These are phyloP conservation scores for Cymbopogon flexuosus DNA, from an alignment of 202 grass and related monocot genomes.

Conservation along the genomic window DNA sequence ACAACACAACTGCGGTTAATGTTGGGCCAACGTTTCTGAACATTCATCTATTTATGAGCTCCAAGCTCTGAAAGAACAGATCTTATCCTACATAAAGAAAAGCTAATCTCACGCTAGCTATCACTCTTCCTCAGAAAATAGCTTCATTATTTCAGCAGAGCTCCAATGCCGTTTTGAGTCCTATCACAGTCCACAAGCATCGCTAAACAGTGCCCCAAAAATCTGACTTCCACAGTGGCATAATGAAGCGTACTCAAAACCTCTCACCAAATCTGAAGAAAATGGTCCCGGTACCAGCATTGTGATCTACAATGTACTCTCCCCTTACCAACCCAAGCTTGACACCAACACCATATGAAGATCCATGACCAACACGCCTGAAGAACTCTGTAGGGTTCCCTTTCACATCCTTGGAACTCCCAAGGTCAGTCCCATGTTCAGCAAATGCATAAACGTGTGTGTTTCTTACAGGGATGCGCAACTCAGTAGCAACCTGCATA, in stretches of 20 bases:
- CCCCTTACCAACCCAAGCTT: slow-evolving; percentile 93
- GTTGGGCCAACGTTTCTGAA: not conserved
- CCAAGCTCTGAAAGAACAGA: not conserved
- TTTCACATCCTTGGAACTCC: slow-evolving; percentile 95
- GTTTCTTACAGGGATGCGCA: slow-evolving; percentile 75
- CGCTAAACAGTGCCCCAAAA: not conserved
- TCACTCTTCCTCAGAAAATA: slow-evolving; percentile 14
- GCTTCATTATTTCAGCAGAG: slow-evolving; percentile 38
- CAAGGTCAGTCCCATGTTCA: slow-evolving; percentile 91
- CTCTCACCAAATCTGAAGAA: slow-evolving; percentile 97
- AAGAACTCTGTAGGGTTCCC: slow-evolving; percentile 96
- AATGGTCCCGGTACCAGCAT: slow-evolving; percentile 72
- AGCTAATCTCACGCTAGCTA: slow-evolving; percentile 17
- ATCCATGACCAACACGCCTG: slow-evolving; percentile 77
- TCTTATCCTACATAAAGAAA: slow-evolving; percentile 15
- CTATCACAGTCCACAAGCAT: slow-evolving; percentile 9
- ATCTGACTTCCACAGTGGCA: not conserved
- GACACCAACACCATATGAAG: slow-evolving; percentile 78
- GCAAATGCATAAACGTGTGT: slow-evolving; percentile 84
- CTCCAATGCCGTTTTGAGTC: slow-evolving; percentile 9
- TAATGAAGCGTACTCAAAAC: slow-evolving; percentile 47
- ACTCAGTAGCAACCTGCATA: slow-evolving; percentile 63
- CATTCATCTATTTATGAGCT: slow-evolving; percentile 28
- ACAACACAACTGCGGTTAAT: slow-evolving; percentile 9
- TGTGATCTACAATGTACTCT: slow-evolving; percentile 92